These are phyloP conservation scores for Rhodamnia argentea DNA, from an alignment of 345 rosid genomes.

Conservation along the genomic window DNA sequence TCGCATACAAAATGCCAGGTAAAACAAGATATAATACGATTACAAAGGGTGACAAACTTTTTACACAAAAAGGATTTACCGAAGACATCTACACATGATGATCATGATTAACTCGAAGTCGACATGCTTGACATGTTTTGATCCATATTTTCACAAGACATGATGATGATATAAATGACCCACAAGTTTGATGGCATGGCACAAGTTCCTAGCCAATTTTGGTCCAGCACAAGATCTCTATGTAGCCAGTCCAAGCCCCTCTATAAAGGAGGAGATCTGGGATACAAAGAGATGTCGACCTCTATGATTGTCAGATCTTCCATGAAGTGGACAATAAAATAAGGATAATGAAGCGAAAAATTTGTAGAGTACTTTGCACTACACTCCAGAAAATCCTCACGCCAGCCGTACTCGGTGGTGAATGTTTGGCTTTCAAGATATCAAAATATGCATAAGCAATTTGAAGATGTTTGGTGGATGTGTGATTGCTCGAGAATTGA, in stretches of 20 bases:
- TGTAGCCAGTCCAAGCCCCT: not conserved
- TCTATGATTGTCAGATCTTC: not conserved
- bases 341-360: not conserved
- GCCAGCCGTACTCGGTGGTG: not conserved
- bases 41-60: not conserved
- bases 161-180: not conserved
- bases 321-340: not conserved
- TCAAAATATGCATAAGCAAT: not conserved
- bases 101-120: not conserved
- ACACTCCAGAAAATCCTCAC: not conserved
- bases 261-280: not conserved
- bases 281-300: not conserved
- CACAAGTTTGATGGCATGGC: not conserved
- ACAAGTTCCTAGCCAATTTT: not conserved
- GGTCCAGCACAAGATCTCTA: not conserved
- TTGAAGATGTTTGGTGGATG: not conserved
- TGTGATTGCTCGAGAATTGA: not conserved
- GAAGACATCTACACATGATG: not conserved
- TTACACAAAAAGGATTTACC: not conserved
- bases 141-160: not conserved
- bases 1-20: not conserved
- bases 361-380: not conserved
- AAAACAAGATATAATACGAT: not conserved
- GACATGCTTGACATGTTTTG: not conserved
- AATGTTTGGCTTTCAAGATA: not conserved